Base-by-base conservation (phyloP, 2,329 filamentous ascomycete species). In the Neonectria sp. region DNA sequence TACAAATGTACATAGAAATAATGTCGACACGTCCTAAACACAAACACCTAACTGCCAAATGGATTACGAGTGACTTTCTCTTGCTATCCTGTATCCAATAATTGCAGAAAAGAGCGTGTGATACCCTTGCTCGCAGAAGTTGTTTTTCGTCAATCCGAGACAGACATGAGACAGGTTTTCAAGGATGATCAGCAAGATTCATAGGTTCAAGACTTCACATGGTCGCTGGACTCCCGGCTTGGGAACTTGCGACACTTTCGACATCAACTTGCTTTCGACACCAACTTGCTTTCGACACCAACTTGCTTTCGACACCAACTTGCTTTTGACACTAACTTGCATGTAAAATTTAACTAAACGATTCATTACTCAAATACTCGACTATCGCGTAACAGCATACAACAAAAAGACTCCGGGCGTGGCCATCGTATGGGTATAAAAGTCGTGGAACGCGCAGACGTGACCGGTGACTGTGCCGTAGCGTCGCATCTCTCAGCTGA, bases 381-480 rank as follows among this genome's bases (percentile, higher is more conserved):
- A 73, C 67, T 70, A 69, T 66, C 68, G 61, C 67, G 48, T 71
- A 75, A 68, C 61, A 67, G 51, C 61, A 73, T 56, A 70, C 52
- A 71, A 62, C 43, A 55, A 56, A 66, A 66, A 66, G 70, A 74
- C 73, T 74, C 73, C 70, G 70, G 65, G 70, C 71, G 68, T 73
- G 73, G 73, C 71, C 67, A 71, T 75, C 70, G 57, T 75, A 60
- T 68, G 71, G 73, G 73, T 75, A 75, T 75, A 72, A 74, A 75
- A 75, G 72, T 74, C 73, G 71, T 75, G 68, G 62, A 71, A 63
- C 71, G 66, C 64, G 60, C 68, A 58, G 64, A 70, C 63, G 51
- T 67, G 59, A 71, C 58, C 62, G 68, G 67, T 68, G 60, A 58
- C 61, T 71, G 65, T 71, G 71, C 59, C 70, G 62, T 70, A 71